Base-by-base conservation (phyloP, 495 filamentous ascomycete genomes). In the Chlorociboria aeruginascens region DNA sequence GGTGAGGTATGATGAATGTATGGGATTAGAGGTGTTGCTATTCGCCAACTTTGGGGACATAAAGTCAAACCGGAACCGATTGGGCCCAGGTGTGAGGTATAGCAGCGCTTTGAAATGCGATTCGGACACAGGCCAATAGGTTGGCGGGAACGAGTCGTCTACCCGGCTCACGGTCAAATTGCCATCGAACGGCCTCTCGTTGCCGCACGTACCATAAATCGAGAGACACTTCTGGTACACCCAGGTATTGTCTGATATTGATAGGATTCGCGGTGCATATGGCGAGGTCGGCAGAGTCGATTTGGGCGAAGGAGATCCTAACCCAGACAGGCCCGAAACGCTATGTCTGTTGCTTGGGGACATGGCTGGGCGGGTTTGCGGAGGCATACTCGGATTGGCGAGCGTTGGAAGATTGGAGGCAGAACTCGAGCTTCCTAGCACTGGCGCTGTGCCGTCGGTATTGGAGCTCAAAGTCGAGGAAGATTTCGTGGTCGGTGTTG, bases 71-170 rank as follows among this genome's bases (percentile, higher is more conserved):
- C 86, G 79, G 29, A 96, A 54, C 45, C 76, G 78, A 65, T 96
- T 96, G 38, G 85, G 83, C 17, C 89, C 89, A 0, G 89, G 87
- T 49, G 79, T 73, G n/a, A 96, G 73, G 61, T 94, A 85, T 9
- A 94, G 72, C 32, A 95, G 70, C 7, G 83, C 83, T 66, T 95
- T 96, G 69, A 94, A 96, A 61, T 85, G 78, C 3, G 85, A 92
- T 34, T 85, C 79, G 57, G 72, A 80, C 8, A 95, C 89, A 13
- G 87, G 89, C 87, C 87, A 95, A 35, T 68, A 65, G 11, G 78
- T 84, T 7, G 83, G 69, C 8, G 89, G 88, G 56, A 93, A 92
- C 53, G 66, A 77, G 60, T 95, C 86, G 59, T 93, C 81, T 52
- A 87, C 80, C 48, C 92, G 85, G 56, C 70, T 81, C 45, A 95